A percentile compares a stretch with the other conserved stretches of the same genome.
Conservation (phyloP, 805 yeast genomes). For the Starmerella khaoyaiensis region DNA sequence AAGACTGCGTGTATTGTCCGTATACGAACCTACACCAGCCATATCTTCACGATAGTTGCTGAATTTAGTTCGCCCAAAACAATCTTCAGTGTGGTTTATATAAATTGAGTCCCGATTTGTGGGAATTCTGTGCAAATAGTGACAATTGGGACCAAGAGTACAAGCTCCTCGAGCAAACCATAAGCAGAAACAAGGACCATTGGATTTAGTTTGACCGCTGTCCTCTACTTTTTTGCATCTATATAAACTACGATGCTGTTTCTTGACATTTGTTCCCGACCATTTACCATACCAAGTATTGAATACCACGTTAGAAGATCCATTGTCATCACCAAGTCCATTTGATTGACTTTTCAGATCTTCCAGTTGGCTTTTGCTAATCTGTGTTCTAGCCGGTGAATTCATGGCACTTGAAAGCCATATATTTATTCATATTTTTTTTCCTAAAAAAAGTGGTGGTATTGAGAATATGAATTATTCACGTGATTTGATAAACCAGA, state of each 20-base stretch:
- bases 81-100: constrained; percentile 55
- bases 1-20: constrained; percentile 54
- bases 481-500: no score
- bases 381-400: constrained; percentile 16
- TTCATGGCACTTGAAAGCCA: no score
- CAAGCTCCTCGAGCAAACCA: constrained; percentile 88
- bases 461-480: no score
- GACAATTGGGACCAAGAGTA: constrained; percentile 61
- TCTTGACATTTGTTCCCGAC: constrained; percentile 56
- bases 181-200: constrained; percentile 48
- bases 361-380: constrained; percentile 6
- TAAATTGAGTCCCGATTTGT: constrained; percentile 36
- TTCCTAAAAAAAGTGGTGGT: no score
- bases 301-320: constrained; percentile 40
- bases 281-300: constrained; percentile 83
- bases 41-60: constrained; percentile 77
- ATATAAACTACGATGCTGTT: constrained; percentile 33
- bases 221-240: constrained; percentile 50
- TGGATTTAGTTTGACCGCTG: constrained; percentile 54
- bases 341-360: neutral
- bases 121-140: constrained; percentile 69
- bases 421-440: no score
- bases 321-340: no score
- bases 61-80: constrained; percentile 85
- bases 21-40: constrained; percentile 84